A percentile compares a stretch with the other conserved stretches of the same genome.
Evolutionary conservation across 192 early-diverging fungal genomes (phyloP).

Genomic region (Endogone sp.): DNA sequence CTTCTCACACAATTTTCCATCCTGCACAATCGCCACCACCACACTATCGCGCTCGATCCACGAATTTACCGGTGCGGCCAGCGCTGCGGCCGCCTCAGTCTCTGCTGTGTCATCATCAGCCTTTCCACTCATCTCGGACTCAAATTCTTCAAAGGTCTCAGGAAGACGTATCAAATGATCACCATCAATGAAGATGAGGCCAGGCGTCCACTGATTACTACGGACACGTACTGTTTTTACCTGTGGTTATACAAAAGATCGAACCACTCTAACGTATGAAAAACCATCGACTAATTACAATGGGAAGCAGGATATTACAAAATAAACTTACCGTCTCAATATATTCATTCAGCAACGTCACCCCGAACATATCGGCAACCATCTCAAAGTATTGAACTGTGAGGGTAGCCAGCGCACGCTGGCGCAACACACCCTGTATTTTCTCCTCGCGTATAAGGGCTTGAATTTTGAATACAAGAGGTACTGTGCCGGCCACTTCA

Average conservation of each 20-base stretch:
- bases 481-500: not conserved
- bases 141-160: conserved; percentile 1
- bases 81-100: no score
- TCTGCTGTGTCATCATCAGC: not conserved
- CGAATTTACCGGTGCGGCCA: not conserved
- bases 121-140: not conserved
- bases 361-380: not conserved
- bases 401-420: not conserved
- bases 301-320: no score
- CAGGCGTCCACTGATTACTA: not conserved
- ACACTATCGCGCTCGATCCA: conserved; percentile 15
- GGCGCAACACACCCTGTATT: not conserved
- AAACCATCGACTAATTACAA: no score
- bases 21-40: conserved; percentile 17
- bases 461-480: conserved; percentile 1
- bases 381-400: not conserved
- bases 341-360: not conserved
- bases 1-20: conserved; percentile 13
- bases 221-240: not conserved
- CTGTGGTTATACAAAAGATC: not conserved
- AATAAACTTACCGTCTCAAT: not conserved
- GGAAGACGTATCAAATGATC: not conserved
- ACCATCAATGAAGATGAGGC: not conserved
- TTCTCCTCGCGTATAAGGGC: not conserved
- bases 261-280: no score